Evolutionary conservation across 352 stramenopile genomes (phyloP).

Genomic region (Globisporangium cederbergense): DNA sequence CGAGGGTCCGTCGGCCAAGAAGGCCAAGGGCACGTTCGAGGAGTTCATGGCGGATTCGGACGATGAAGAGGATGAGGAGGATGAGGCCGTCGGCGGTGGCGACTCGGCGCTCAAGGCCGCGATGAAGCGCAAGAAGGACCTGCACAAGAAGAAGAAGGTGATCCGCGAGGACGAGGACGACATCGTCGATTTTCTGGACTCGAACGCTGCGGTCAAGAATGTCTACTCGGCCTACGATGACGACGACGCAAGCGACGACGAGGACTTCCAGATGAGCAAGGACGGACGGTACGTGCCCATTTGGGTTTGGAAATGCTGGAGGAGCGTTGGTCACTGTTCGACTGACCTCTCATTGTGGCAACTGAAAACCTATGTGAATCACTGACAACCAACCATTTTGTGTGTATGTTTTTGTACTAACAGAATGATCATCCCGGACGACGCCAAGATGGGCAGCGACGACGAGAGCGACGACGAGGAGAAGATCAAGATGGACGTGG

Average conservation of each 20-base stretch:
- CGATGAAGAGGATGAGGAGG: conserved; percentile 71
- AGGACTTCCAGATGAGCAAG: conserved; percentile 90
- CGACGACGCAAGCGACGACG: conserved; percentile 67
- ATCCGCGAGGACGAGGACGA: conserved; percentile 83
- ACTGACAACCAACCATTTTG: conserved; percentile 14
- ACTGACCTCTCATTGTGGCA: not conserved
- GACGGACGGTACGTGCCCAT: conserved; percentile 75
- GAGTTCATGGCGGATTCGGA: conserved; percentile 83
- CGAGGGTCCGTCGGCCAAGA: conserved; percentile 54
- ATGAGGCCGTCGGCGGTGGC: conserved; percentile 56
- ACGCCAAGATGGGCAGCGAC: conserved; percentile 46
- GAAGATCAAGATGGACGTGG: conserved; percentile 82
- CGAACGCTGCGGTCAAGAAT: conserved; percentile 88
- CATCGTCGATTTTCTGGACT: conserved; percentile 92
- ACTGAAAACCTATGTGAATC: not conserved
- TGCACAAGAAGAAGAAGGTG: conserved; percentile 73
- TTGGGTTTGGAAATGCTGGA: conserved; percentile 12
- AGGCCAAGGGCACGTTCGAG: conserved; percentile 55
- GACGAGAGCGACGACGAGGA: conserved; percentile 67
- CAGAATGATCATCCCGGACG: conserved; percentile 78
- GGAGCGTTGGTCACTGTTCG: conserved; percentile 1
- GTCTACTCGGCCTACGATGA: conserved; percentile 56
- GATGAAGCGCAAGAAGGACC: conserved; percentile 74
- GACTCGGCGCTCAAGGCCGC: conserved; percentile 80
- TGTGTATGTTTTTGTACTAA: conserved; percentile 7